phyloP scores from a whole-genome alignment of 1,284 basidiomycete species.

The Singerocomus inundabilis region DNA sequence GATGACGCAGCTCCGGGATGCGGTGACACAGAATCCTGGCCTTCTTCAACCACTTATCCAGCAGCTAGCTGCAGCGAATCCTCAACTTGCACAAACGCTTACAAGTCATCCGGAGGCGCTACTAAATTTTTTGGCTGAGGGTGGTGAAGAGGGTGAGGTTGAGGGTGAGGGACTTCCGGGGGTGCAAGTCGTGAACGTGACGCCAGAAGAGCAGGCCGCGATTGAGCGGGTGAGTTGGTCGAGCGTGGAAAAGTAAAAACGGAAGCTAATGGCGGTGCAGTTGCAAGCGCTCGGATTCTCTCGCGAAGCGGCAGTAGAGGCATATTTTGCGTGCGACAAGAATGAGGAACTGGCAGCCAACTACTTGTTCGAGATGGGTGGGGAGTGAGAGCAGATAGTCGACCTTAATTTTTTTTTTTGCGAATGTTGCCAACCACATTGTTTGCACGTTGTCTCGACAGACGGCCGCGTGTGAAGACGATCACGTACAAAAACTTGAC shows the following conservation, averaged over 20 bases:
- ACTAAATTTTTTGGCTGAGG: slow-evolving; percentile 55
- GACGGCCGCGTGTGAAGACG: slow-evolving; percentile 32
- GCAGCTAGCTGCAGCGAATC: slow-evolving; percentile 75
- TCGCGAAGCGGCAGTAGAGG: slow-evolving; percentile 74
- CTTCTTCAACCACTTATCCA: slow-evolving; percentile 80
- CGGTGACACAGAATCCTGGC: slow-evolving; percentile 75
- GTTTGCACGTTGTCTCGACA: slow-evolving; percentile 26
- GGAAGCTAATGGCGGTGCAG: slow-evolving; percentile 38
- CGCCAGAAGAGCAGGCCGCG: slow-evolving; percentile 80
- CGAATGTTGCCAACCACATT: slow-evolving; percentile 25
- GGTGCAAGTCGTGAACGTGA: slow-evolving; percentile 73
- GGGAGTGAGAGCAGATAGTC: slow-evolving; percentile 36
- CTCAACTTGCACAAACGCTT: slow-evolving; percentile 66
- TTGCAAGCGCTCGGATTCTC: slow-evolving; percentile 86
- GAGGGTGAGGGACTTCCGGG: slow-evolving; percentile 12
- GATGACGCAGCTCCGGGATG: slow-evolving; percentile 66
- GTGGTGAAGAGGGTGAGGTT: slow-evolving; percentile 46
- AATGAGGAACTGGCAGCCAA: slow-evolving; percentile 95
- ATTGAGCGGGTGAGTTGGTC: slow-evolving; percentile 72
- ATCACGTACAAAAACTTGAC: slow-evolving; percentile 36
- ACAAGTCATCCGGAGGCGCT: slow-evolving; percentile 72
- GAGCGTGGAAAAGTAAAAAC: neutral
- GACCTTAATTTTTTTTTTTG: slow-evolving; percentile 4
- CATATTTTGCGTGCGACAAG: slow-evolving; percentile 91
- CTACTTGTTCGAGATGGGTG: slow-evolving; percentile 81